Evolutionary conservation across 192 early-diverging fungal species (phyloP), one percentile per base, ranked within the genome.

Genomic region (Coemansia sp.): DNA sequence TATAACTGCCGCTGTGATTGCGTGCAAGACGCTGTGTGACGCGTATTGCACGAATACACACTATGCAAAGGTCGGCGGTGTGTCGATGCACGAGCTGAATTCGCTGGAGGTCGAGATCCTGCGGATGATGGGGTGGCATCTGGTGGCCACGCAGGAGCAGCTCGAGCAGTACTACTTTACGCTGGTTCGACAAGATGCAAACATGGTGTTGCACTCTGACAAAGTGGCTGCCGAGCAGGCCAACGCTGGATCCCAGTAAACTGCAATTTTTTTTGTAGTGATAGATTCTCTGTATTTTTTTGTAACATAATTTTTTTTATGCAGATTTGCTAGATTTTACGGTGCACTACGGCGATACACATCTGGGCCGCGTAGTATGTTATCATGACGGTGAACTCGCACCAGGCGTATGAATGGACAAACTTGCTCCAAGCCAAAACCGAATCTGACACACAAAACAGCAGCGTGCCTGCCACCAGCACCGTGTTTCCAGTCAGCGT

Each of bases 31-130:
- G 0, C 60, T 98, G 54, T 95, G 90, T 56, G 95, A 98, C 66
- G 91, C 88, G 23, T 98, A 97, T 61, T 91, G 92, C 63, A 98
- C 95, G 16, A 99, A 99, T 68, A 81, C 88, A 14, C 91, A 93
- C 65, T 99, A 94, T 73, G 95, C 95, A 1, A 91, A 91, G 67
- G 93, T 99, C 14, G 97, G 97, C 18, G 97, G 97, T 22, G 84
- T 99, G 28, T 87, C 89, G 5, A 87, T 91, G 45, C 88, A 92
- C 54, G 97, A 99, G 76, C 79, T 99, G 12, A 99, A 99, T 59
- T 83, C 92, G 11, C 73, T 99, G 6, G 97, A 93, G 61, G 81
- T 99, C 53, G 97, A 99, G 68, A 85, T 95, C 58, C 56, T 95
- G 46, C 80, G 81, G 16, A 73, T 95, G 64, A 91, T 98, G 35